Percentiles rank a stretch among this genome's conserved stretches.
These are phyloP conservation scores for Venturia asperata DNA, from an alignment of 2,329 filamentous ascomycete genomes.

Conservation along the genomic window DNA sequence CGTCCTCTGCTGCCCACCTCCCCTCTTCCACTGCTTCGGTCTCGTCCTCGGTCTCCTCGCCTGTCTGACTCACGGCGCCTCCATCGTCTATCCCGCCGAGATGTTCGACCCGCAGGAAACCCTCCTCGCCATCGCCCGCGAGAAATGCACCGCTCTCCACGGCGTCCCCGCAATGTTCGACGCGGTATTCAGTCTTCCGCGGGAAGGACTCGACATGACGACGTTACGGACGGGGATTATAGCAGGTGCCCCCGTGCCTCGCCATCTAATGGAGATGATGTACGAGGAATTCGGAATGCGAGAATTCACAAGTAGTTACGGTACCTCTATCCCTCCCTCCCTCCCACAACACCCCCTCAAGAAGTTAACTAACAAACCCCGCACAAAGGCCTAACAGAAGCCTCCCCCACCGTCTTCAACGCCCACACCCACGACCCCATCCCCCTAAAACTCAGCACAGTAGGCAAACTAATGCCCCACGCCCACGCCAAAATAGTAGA, in stretches of 20 bases:
- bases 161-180: conserved; percentile 84
- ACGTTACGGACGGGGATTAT: conserved; percentile 67
- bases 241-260: conserved; percentile 69
- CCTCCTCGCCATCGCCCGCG: conserved; percentile 52
- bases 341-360: not conserved
- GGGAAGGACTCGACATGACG: conserved; percentile 39
- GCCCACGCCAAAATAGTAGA: conserved; percentile 69
- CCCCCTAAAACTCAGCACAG: conserved; percentile 59
- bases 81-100: conserved; percentile 69
- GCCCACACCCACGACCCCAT: conserved; percentile 67
- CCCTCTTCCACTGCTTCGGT: conserved; percentile 81
- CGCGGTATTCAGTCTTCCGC: conserved; percentile 47
- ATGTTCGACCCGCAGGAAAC: conserved; percentile 63
- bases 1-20: conserved; percentile 71
- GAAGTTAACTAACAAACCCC: not conserved
- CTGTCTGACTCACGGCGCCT: conserved; percentile 64
- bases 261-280: conserved; percentile 66
- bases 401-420: conserved; percentile 74
- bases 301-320: conserved; percentile 52
- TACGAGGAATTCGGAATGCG: conserved; percentile 66
- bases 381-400: conserved; percentile 59
- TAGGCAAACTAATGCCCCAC: conserved; percentile 70
- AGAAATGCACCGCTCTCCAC: conserved; percentile 60
- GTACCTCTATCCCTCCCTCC: conserved; percentile 16
- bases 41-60: conserved; percentile 70